phyloP scores from a whole-genome alignment of 768 basidiomycete species.

The Amanita brunnescens region DNA sequence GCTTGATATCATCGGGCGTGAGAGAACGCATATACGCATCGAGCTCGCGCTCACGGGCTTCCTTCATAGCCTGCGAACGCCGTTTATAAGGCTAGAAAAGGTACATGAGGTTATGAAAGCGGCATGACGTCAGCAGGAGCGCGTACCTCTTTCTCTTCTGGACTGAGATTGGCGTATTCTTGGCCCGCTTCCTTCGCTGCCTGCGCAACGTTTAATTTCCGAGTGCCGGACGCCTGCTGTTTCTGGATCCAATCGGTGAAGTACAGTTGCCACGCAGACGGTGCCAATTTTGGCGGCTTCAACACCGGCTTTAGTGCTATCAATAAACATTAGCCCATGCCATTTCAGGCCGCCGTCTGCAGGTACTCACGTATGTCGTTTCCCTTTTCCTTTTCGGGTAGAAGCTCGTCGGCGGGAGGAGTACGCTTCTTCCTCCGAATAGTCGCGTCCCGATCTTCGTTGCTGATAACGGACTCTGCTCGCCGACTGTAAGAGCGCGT shows the following conservation, averaged over 20 bases:
- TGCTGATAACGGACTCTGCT: constrained; percentile 54
- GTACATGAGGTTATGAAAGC: constrained; percentile 13
- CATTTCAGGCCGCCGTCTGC: background rate
- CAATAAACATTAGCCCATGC: constrained; percentile 10
- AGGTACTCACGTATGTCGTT: constrained; percentile 38
- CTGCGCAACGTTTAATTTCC: constrained; percentile 92
- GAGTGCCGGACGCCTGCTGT: constrained; percentile 67
- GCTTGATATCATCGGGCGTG: constrained; percentile 90
- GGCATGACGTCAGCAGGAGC: constrained; percentile 25
- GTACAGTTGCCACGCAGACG: constrained; percentile 94
- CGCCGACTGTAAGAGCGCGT: constrained; percentile 57
- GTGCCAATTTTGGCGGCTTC: constrained; percentile 84
- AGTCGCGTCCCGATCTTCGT: constrained; percentile 66
- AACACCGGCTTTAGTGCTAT: constrained; percentile 68
- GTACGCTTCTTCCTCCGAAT: constrained; percentile 51
- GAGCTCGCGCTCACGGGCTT: constrained; percentile 74
- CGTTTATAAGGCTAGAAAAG: constrained; percentile 68
- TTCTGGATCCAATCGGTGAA: constrained; percentile 93
- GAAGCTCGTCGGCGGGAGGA: constrained; percentile 27
- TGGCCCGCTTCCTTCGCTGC: constrained; percentile 91
- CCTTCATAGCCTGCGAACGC: constrained; percentile 79
- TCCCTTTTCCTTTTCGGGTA: constrained; percentile 28
- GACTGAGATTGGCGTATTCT: constrained; percentile 72
- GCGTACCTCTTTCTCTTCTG: constrained; percentile 77
- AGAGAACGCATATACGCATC: constrained; percentile 80